Percentiles rank a stretch among this genome's conserved stretches.
Evolutionary conservation across 441 rosid genomes (phyloP).

Genomic region (Flueggea neowawraea): DNA sequence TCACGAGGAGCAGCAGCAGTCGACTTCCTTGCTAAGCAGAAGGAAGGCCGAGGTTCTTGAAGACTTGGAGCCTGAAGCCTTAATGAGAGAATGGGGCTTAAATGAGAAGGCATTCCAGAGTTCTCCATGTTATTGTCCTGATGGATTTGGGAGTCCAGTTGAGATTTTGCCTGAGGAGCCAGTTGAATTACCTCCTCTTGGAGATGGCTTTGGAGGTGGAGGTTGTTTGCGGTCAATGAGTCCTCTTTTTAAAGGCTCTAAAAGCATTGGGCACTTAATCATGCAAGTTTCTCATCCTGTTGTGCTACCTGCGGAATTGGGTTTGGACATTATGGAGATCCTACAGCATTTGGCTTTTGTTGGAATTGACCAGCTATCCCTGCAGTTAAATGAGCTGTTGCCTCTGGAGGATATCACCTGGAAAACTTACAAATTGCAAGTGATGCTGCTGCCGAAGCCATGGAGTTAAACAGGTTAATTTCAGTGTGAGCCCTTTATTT

Average conservation of each 20-base stretch:
- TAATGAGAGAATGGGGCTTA: conserved; percentile 65
- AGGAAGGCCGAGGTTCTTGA: conserved; percentile 60
- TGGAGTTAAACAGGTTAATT: conserved; percentile 33
- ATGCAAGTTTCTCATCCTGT: conserved; percentile 60
- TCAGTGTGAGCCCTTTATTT: conserved; percentile 12
- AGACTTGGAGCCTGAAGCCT: conserved; percentile 71
- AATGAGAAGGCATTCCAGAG: conserved; percentile 50
- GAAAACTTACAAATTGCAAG: conserved; percentile 45
- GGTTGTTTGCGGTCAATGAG: conserved; percentile 55
- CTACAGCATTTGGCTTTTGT: conserved; percentile 52
- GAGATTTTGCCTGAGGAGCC: conserved; percentile 39
- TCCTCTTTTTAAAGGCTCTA: conserved; percentile 43
- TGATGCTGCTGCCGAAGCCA: conserved; percentile 18
- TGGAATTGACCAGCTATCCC: conserved; percentile 43
- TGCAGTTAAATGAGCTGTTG: conserved; percentile 42
- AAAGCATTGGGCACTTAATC: conserved; percentile 43
- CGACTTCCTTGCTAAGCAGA: conserved; percentile 27
- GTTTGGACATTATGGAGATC: conserved; percentile 49
- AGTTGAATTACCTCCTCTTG: conserved; percentile 39
- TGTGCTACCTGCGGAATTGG: conserved; percentile 56
- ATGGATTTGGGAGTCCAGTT: conserved; percentile 90
- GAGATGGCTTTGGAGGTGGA: conserved; percentile 50
- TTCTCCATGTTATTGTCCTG: conserved; percentile 41
- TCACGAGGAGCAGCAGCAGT: conserved; percentile 32
- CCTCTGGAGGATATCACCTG: conserved; percentile 69